Evolutionary conservation across 352 stramenopile species (phyloP).

Genomic region (Phytophthora vignae): DNA sequence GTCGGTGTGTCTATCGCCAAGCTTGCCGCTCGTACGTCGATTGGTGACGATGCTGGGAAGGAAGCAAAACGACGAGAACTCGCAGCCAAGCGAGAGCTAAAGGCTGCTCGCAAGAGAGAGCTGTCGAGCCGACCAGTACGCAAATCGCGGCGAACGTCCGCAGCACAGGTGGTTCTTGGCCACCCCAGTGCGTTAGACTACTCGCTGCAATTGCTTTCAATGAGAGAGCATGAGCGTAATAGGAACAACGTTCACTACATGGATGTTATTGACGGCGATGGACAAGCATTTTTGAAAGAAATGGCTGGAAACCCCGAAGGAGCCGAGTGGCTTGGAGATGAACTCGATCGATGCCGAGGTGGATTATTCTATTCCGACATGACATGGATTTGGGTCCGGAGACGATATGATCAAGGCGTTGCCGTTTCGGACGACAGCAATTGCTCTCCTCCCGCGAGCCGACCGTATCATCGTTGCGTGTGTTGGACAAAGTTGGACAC

Average conservation of each 20-base stretch:
- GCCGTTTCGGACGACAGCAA: constrained; percentile 59
- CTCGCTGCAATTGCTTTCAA: constrained; percentile 5
- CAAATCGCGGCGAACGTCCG: constrained; percentile 57
- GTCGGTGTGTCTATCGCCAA: constrained; percentile 73
- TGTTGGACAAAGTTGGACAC: constrained; percentile 76
- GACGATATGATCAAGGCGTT: constrained; percentile 66
- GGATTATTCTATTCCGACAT: constrained; percentile 64
- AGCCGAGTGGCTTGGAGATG: constrained; percentile 33
- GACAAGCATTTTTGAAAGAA: constrained; percentile 42
- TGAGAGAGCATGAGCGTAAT: constrained; percentile 2
- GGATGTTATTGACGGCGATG: constrained; percentile 21
- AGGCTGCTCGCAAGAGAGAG: constrained; percentile 5
- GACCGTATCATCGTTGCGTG: constrained; percentile 63
- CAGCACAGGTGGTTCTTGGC: background rate
- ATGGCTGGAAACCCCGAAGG: background rate
- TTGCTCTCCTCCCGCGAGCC: constrained; percentile 71
- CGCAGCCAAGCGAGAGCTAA: constrained; percentile 3
- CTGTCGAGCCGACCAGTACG: constrained; percentile 27
- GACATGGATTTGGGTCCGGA: no score
- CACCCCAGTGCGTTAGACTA: background rate
- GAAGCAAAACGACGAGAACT: constrained; percentile 18
- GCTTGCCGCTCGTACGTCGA: constrained; percentile 52
- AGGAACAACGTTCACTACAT: constrained; percentile 5
- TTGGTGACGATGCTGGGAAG: constrained; percentile 20
- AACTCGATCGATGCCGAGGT: constrained; percentile 17